Evolutionary conservation across 805 yeast species (phyloP), one percentile per base, ranked within the genome.

Genomic region (Saccharomycopsis microspora): DNA sequence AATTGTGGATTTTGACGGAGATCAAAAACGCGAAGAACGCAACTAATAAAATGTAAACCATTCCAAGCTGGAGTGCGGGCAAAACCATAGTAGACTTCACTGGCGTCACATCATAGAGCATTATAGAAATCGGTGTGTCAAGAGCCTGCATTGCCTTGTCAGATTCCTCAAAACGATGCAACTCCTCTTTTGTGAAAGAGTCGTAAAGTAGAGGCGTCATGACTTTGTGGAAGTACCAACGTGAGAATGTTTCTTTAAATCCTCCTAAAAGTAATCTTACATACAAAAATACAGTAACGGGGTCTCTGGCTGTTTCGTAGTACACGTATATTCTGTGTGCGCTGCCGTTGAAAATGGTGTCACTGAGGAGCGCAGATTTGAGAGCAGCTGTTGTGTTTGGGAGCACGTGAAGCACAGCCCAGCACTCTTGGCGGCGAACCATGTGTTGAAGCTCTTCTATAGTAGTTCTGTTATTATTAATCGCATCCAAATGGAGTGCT

Each of bases 51-150:
- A 82, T 67, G 59, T 78, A 84, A 60, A 85, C 80, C 54, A 82
- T 69, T 45, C 93, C 93, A 51, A 84, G 80, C 60, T 83, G 90
- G 4, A 78, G 61, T 4, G 89, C 87, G 0, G 88, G 88, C 41
- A 71, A 55, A 9, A 79, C 58, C 4, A 75, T 77, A 3, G 74
- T 66, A 55, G 76, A 65, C 1, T 62, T 61, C 45, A 65, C 67
- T 2, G 85, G 84, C n/a, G 68, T 65, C 44, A 67, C 61, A 57
- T 83, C 87, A 3, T 57, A 40, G 38, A 54, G 60, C 1, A 52
- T 32, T 47, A 75, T 65, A 1, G 49, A 52, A 10, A 72, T 63
- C n/a, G 69, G 69, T 28, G 55, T 57, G 32, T 68, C 56, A 6
- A 67, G 43, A 4, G 65, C 43, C 4, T 52, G n/a, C 9, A 62